Evolutionary conservation across 169 alveolate genomes (phyloP), one percentile per base, ranked within the genome.

Genomic region (Eimeria necatrix): DNA sequence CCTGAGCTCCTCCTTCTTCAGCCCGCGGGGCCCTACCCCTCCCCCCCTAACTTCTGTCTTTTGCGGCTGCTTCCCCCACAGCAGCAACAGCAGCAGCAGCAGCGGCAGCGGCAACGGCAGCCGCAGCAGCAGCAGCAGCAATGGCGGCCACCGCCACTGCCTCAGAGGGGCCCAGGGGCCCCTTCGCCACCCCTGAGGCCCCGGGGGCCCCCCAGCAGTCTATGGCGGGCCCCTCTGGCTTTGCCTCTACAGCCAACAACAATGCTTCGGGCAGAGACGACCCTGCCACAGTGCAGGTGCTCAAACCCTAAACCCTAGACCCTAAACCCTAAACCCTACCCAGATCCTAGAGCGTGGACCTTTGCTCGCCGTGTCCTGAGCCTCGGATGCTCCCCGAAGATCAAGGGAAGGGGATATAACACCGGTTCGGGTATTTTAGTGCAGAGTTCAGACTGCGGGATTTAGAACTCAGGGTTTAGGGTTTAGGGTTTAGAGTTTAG

Each of bases 131-230:
- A 81, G 68, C 53, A 52, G 53, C 51, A 26, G 91, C 18, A 56
- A 81, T 81, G 91, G 61, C 91, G 61, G 74, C 24, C 4, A 10
- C 56, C 22, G 91, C 76, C 7, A 61, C 59, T 24, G 91, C 41
- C 20, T 81, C 91, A 8, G 91, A 81, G 53, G 91, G 91, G 12
- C 61, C 56, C 41, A n/a, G 91, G 53, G 91, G 91, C 74, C 91
- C 91, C 73, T 81, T 81, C 74, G 91, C 49, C 3, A 81, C 91
- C 22, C 91, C 91, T 4, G 91, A 81, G 71, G 91, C 74, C 91
- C 91, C 73, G 7, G 89, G 71, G 46, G 89, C 22, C 89, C 70
- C 70, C 68, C 91, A 81, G 32, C 91, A 81, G 60, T 81, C 91
- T 5, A 26, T 56, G 52, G 51, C 14, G 49, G 91, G 91, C n/a